phyloP scores from a whole-genome alignment of 176 grass and related monocot species.

The Tillandsia leiboldiana region DNA sequence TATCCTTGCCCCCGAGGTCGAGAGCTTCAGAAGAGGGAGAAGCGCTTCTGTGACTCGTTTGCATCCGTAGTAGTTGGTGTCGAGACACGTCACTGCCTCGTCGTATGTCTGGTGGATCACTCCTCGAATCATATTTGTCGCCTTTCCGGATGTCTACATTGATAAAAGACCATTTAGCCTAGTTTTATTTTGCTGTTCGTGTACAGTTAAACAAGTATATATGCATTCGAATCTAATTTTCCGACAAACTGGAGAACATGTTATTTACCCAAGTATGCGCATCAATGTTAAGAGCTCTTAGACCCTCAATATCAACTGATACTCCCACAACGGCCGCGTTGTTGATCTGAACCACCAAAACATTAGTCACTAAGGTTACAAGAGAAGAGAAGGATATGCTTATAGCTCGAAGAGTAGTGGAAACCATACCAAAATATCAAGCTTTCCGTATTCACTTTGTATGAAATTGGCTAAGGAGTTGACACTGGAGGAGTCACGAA shows the following conservation, averaged over 20 bases:
- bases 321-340: slow-evolving; percentile 28
- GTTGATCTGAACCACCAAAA: slow-evolving; percentile 27
- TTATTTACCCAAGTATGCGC: slow-evolving; percentile 33
- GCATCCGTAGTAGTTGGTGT: slow-evolving; percentile 49
- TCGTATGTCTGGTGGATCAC: slow-evolving; percentile 48
- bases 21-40: slow-evolving; percentile 51
- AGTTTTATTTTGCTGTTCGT: not conserved
- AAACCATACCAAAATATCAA: slow-evolving; percentile 32
- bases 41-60: slow-evolving; percentile 64
- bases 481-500: slow-evolving; percentile 18
- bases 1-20: slow-evolving; percentile 47
- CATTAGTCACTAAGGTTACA: not conserved
- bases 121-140: slow-evolving; percentile 37
- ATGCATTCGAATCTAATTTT: no score
- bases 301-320: slow-evolving; percentile 31
- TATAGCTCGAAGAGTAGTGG: not conserved
- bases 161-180: not conserved
- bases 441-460: slow-evolving; percentile 29
- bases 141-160: slow-evolving; percentile 56
- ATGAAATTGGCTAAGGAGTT: slow-evolving; percentile 26
- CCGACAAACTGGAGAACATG: no score
- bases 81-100: slow-evolving; percentile 29
- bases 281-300: slow-evolving; percentile 53
- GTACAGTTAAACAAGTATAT: no score
- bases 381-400: not conserved